phyloP scores from a whole-genome alignment of 768 basidiomycete genomes.

The Tephrocybe rancida region DNA sequence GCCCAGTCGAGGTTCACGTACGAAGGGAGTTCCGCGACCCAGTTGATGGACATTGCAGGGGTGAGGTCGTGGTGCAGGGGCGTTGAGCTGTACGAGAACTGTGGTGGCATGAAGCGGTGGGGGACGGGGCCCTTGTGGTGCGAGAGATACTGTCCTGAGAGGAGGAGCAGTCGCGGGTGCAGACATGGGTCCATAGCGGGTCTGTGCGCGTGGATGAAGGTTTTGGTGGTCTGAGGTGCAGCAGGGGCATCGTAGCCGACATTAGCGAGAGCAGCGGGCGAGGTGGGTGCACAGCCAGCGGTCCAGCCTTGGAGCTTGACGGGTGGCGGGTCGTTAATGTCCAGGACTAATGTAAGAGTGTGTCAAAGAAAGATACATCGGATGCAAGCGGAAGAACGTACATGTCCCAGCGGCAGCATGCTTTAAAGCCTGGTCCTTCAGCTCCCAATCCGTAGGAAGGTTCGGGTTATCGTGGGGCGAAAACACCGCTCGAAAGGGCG shows the following conservation, averaged over 20 bases:
- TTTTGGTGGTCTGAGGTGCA: slow-evolving; percentile 24
- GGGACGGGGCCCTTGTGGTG: slow-evolving; percentile 47
- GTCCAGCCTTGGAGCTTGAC: slow-evolving; percentile 37
- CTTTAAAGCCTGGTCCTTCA: slow-evolving; percentile 33
- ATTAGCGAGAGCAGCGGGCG: slow-evolving; percentile 29
- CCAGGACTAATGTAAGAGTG: slow-evolving; percentile 25
- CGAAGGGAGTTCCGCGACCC: slow-evolving; percentile 36
- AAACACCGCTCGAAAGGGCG: slow-evolving; percentile 52
- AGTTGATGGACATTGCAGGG: slow-evolving; percentile 44
- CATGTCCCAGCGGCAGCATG: slow-evolving; percentile 40
- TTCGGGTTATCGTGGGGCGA: slow-evolving; percentile 53
- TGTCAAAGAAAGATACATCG: neutral
- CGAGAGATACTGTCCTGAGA: slow-evolving; percentile 55
- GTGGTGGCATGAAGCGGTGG: slow-evolving; percentile 42
- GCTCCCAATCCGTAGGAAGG: slow-evolving; percentile 36
- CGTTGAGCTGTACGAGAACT: slow-evolving; percentile 53
- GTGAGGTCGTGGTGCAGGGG: slow-evolving; percentile 56
- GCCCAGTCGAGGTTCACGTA: slow-evolving; percentile 60
- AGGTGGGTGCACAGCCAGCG: slow-evolving; percentile 38
- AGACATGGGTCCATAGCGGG: slow-evolving; percentile 49
- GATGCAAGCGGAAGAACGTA: slow-evolving; percentile 20
- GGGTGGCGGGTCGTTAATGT: slow-evolving; percentile 30
- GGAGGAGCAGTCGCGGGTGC: slow-evolving; percentile 38
- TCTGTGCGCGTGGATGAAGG: slow-evolving; percentile 49
- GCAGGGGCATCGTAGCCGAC: slow-evolving; percentile 27